These are phyloP conservation scores for Nissolia schottii DNA, from an alignment of 306 rosid species.

Conservation along the genomic window DNA sequence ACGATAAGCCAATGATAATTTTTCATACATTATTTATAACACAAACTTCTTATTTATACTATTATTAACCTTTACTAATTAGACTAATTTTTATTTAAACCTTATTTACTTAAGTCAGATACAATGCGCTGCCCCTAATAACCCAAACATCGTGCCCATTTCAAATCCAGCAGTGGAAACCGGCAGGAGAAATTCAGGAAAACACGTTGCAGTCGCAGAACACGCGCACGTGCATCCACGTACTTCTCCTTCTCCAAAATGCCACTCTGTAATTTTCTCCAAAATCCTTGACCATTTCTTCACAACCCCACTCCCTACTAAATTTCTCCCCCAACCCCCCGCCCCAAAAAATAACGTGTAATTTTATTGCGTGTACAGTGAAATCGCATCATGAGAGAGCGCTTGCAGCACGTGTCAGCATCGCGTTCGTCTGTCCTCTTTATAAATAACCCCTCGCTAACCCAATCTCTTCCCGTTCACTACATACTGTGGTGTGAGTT, in stretches of 20 bases:
- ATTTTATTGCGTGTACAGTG: not conserved
- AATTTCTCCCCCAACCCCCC: too few relatives aligned
- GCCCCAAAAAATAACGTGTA: too few relatives aligned
- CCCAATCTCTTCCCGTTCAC: conserved; percentile 22
- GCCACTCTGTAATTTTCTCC: conserved; percentile 10
- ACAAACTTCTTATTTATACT: too few relatives aligned
- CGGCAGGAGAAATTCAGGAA: not conserved
- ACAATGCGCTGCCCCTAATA: not conserved
- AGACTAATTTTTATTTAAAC: too few relatives aligned
- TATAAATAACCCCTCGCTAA: conserved; percentile 32
- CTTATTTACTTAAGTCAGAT: too few relatives aligned
- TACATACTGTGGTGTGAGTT: conserved; percentile 21
- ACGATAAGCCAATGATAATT: too few relatives aligned
- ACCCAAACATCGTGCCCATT: conserved; percentile 4
- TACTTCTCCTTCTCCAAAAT: not conserved
- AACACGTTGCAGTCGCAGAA: conserved; percentile 14
- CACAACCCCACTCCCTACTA: too few relatives aligned
- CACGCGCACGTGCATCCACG: conserved; percentile 34
- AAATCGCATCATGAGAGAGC: not conserved
- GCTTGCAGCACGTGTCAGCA: conserved; percentile 19
- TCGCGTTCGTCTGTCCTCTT: conserved; percentile 25
- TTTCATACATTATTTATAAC: too few relatives aligned
- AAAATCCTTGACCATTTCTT: conserved; percentile 13
- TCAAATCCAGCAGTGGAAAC: not conserved
- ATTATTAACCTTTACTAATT: too few relatives aligned